These are phyloP conservation scores for Curvularia sp. DNA, from an alignment of 2,329 filamentous ascomycete genomes.

Conservation along the genomic window DNA sequence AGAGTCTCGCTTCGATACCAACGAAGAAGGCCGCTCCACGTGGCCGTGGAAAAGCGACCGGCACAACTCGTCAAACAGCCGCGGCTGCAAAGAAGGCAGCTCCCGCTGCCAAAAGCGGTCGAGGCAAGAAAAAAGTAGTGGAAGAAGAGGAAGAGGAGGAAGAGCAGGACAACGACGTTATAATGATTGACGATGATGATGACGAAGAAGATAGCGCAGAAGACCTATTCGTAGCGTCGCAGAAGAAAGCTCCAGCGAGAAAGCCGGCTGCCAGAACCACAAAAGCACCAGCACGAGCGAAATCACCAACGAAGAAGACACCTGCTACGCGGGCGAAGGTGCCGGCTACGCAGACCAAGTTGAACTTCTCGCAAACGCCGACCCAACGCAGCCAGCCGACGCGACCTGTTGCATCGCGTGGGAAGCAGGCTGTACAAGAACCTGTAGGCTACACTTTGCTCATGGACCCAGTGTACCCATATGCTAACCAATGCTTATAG, in stretches of 20 bases:
- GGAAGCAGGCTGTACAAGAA: conserved; percentile 48
- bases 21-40: conserved; percentile 53
- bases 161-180: conserved; percentile 49
- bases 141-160: conserved; percentile 56
- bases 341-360: conserved; percentile 49
- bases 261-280: conserved; percentile 30
- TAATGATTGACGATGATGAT: conserved; percentile 57
- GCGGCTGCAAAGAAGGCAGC: conserved; percentile 43
- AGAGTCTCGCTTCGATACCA: conserved; percentile 38
- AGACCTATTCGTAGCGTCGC: conserved; percentile 52
- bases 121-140: conserved; percentile 52
- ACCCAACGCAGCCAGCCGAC: conserved; percentile 46
- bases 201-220: conserved; percentile 58
- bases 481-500: conserved; percentile 30
- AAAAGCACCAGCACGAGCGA: conserved; percentile 29
- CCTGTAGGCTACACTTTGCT: conserved; percentile 46
- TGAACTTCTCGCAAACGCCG: conserved; percentile 53
- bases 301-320: conserved; percentile 40
- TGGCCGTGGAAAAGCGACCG: conserved; percentile 56
- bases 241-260: conserved; percentile 40
- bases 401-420: conserved; percentile 31
- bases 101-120: conserved; percentile 46
- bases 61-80: conserved; percentile 42
- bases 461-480: background rate
- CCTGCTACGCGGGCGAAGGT: conserved; percentile 29